These are phyloP conservation scores for Annulohypoxylon moriforme DNA, from an alignment of 495 filamentous ascomycete genomes.

Conservation along the genomic window DNA sequence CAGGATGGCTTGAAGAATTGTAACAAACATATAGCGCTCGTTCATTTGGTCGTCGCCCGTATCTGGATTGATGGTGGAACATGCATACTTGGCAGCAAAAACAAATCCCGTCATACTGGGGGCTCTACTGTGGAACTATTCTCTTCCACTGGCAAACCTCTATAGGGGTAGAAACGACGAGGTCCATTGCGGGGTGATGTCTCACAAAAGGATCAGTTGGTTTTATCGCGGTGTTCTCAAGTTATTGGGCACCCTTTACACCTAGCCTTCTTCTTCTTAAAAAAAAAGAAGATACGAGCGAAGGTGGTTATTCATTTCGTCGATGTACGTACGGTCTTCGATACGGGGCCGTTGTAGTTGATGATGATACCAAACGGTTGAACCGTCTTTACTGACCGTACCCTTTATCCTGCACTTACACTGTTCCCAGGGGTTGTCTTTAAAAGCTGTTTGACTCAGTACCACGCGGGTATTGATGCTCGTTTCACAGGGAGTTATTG, in stretches of 20 bases:
- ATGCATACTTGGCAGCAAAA: slow-evolving; percentile 11
- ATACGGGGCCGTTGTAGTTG: not conserved
- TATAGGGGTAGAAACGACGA: not conserved
- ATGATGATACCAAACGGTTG: slow-evolving; percentile 9
- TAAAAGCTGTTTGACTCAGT: slow-evolving; percentile 29
- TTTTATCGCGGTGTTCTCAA: not conserved
- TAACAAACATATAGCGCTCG: slow-evolving; percentile 25
- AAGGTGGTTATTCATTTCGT: not conserved
- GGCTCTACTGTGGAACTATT: not conserved
- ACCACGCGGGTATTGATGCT: slow-evolving; percentile 25
- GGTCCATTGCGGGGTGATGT: slow-evolving; percentile 6
- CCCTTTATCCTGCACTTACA: slow-evolving; percentile 36
- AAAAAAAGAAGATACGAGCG: not conserved
- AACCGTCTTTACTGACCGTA: slow-evolving; percentile 28
- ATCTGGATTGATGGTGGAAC: slow-evolving; percentile 24
- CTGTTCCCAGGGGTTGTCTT: slow-evolving; percentile 21
- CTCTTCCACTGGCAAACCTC: not conserved
- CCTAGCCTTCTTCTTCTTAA: not conserved
- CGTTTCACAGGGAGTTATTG: slow-evolving; percentile 30
- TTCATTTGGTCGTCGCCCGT: slow-evolving; percentile 16
- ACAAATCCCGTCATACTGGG: slow-evolving; percentile 18
- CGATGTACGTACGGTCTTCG: not conserved
- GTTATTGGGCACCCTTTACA: not conserved
- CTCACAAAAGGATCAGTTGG: slow-evolving; percentile 8
- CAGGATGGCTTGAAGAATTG: slow-evolving; percentile 31